Evolutionary conservation across 2,329 filamentous ascomycete genomes (phyloP), one percentile per base, ranked within the genome.

Genomic region (Hypoxylon sp.): DNA sequence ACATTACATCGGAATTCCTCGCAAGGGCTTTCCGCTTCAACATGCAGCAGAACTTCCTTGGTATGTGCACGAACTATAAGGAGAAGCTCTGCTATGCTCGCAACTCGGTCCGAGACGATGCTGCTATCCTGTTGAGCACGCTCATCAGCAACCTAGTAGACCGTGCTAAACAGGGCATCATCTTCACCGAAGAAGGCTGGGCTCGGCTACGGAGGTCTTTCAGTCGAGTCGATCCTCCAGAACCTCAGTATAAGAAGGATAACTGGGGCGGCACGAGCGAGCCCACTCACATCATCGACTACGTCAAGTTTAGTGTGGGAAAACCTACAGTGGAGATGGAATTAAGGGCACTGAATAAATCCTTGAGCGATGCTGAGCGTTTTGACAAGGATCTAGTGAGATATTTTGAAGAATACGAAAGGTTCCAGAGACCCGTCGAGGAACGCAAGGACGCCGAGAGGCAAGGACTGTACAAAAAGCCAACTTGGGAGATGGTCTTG

Each of bases 21-120:
- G 66, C 72, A 31, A 71, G 76, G 17, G 80, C 82, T 2, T 83
- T 92, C 41, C 66, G 70, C 0, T 90, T 90, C 69, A 84, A 83
- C 24, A 78, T 85, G 69, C 71, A 80, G 37, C 78, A 79, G 1
- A 81, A 78, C 5, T 73, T 87, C 20, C 78, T 94, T 2, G 90
- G 90, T 0, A 75, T 76, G 0, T 87, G 83, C 52, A 93, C 89
- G 0, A 80, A 77, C 3, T 85, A 81, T 69, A 88, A 89, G 58
- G 86, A 90, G 47, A 78, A 74, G 3, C 72, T 87, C 0, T 85
- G 83, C 27, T 92, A 92, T 58, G 77, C 80, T 10, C 78, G 81
- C 10, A 80, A 82, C 18, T 78, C 72, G 0, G 83, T 88, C 29
- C 72, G 71, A 3, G 71, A 80, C 9, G 49, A 70, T 0, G 69